phyloP scores from a whole-genome alignment of 1,284 basidiomycete species.

The Pisolithus thermaeus region DNA sequence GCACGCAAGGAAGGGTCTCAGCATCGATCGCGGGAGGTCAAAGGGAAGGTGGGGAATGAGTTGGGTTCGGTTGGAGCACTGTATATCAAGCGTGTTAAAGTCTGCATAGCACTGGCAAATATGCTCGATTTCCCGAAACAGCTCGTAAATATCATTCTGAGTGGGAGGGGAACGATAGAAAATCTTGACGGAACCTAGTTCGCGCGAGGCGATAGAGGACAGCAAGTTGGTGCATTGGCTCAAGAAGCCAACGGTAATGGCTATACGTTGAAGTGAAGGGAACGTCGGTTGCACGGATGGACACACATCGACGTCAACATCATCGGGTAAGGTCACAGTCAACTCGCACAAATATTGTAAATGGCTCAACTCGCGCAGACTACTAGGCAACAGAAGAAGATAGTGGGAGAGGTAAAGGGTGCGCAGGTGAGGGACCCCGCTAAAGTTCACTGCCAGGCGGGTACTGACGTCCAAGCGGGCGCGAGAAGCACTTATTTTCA shows the following conservation, averaged over 20 bases:
- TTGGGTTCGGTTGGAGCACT: conserved; percentile 5
- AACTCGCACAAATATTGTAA: conserved; percentile 22
- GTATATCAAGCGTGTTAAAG: conserved; percentile 3
- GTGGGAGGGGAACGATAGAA: conserved; percentile 18
- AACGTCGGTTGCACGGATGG: conserved; percentile 4
- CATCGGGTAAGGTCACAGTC: conserved; percentile 13
- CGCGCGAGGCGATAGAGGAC: conserved; percentile 23
- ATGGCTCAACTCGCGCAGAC: conserved; percentile 13
- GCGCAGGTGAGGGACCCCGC: conserved; percentile 7
- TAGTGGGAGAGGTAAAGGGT: conserved; percentile 20
- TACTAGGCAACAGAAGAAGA: conserved; percentile 21
- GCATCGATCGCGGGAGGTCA: conserved; percentile 19
- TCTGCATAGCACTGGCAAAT: conserved; percentile 19
- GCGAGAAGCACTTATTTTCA: too few relatives aligned
- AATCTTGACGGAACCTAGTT: conserved; percentile 19
- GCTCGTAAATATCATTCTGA: conserved; percentile 16
- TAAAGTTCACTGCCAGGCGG: too few relatives aligned
- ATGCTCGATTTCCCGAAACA: conserved; percentile 18
- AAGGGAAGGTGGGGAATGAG: too few relatives aligned
- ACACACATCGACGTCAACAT: conserved; percentile 14
- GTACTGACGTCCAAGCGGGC: too few relatives aligned
- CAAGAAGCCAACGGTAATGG: conserved; percentile 21
- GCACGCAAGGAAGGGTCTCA: conserved; percentile 17
- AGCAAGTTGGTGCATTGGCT: conserved; percentile 19
- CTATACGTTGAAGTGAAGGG: conserved; percentile 1